phyloP scores from a whole-genome alignment of 148 eudicot genomes.

The Fagopyrum tataricum region DNA sequence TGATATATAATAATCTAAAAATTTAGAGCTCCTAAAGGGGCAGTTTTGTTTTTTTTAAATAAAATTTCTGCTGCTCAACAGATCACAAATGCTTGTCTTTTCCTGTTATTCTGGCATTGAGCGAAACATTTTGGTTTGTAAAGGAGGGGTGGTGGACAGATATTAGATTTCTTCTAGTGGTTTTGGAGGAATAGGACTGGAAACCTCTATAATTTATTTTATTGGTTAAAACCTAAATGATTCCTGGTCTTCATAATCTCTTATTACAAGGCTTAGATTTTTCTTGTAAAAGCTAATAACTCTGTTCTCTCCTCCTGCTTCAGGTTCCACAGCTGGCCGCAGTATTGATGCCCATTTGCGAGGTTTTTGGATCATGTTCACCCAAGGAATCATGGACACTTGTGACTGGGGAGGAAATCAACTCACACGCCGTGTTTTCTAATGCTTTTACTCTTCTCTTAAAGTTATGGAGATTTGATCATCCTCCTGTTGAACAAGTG shows the following conservation, averaged over 20 bases:
- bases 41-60: neutral
- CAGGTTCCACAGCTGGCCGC: slow-evolving; percentile 98
- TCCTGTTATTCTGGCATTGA: neutral
- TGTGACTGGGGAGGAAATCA: slow-evolving; percentile 60
- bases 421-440: slow-evolving; percentile 77
- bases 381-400: slow-evolving; percentile 63
- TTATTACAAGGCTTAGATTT: neutral
- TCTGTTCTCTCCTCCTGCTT: neutral
- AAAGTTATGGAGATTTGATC: slow-evolving; percentile 81
- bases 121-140: neutral
- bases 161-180: neutral
- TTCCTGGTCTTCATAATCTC: neutral
- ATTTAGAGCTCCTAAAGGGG: neutral
- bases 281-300: neutral
- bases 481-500: slow-evolving; percentile 65
- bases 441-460: slow-evolving; percentile 87
- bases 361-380: slow-evolving; percentile 83
- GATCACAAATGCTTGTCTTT: neutral
- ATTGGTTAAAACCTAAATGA: neutral
- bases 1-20: neutral
- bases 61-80: neutral
- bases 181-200: neutral
- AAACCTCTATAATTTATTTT: neutral
- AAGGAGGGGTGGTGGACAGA: neutral
- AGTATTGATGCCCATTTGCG: slow-evolving; percentile 91